Conservation (phyloP, 192 early-diverging fungal species). For the Oehlia diaphana region DNA sequence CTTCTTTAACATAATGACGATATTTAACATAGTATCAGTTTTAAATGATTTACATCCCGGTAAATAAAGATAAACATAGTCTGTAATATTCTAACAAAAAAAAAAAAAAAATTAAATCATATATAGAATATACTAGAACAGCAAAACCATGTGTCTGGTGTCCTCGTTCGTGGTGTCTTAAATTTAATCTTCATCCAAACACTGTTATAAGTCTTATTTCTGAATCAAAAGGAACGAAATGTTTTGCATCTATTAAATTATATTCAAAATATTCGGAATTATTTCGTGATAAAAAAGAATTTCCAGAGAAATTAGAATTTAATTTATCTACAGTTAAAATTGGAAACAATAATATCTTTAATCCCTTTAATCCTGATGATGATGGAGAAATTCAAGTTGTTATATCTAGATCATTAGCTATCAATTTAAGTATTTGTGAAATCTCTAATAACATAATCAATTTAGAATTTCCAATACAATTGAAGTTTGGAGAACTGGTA, state of each 20-base stretch:
- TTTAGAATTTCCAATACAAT: constrained; percentile 3
- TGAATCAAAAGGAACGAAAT: not conserved
- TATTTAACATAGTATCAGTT: not conserved
- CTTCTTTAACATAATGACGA: not conserved
- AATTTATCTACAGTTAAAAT: too few relatives aligned
- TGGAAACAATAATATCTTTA: too few relatives aligned
- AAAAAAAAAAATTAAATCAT: not conserved
- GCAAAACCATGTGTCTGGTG: constrained; percentile 11
- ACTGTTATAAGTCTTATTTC: not conserved
- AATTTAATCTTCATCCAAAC: not conserved
- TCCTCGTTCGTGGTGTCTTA: constrained; percentile 8
- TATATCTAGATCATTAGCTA: constrained; percentile 11
- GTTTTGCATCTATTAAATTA: constrained; percentile 10
- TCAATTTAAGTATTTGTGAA: constrained; percentile 2
- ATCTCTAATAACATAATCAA: not conserved
- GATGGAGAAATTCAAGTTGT: not conserved
- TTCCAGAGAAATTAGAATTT: constrained; percentile 14
- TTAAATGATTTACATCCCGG: not conserved
- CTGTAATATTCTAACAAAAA: not conserved
- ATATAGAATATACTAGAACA: constrained; percentile 1
- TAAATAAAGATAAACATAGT: not conserved
- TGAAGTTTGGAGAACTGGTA: constrained; percentile 6
- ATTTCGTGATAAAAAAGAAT: not conserved
- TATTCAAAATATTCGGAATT: constrained; percentile 22
- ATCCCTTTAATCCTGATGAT: not conserved